Evolutionary conservation across 1,139 yeast species (phyloP), one percentile per base, ranked within the genome.

Genomic region (Lodderomyces parapsilosis): DNA sequence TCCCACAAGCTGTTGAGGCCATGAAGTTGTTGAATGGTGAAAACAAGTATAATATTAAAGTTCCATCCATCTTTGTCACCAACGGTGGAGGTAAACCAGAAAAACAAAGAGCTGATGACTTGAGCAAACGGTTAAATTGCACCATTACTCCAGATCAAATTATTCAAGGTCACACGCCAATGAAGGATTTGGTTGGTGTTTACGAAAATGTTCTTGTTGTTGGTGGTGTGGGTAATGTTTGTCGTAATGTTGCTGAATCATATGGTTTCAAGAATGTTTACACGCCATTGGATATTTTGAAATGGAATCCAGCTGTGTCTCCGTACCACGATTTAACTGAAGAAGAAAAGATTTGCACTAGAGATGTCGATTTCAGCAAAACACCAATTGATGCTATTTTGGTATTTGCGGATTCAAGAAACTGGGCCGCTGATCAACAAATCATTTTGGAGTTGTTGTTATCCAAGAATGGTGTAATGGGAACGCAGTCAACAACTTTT

Each of bases 341-440:
- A 45, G 93, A 85, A 53, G 95, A 86, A 58, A 55, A 68, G 45
- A 63, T 58, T 24, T 74, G 76, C 48, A 78, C 83, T 18, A 70
- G 68, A 49, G 82, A 76, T 43, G 78, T 76, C 25, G 94, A 86
- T 60, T 86, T 86, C 56, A 70, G 81, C 39, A 80, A 83, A 58
- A 65, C 74, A 33, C 58, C 69, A 27, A 82, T 86, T 50, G 88
- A 84, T 49, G 91, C 88, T 17, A 83, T 86, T 49, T 64, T 85
- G 55, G 91, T 85, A 32, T 85, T 85, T 69, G 93, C 93, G 9
- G 93, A 86, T 63, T 81, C 89, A 8, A 75, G 94, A 65, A 87
- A 86, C 60, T 86, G 95, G 94, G 94, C 93, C 40, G 90, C 88
- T 28, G 95, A 87, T 62, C 93, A 86, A 64, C 96, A 87, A 62